phyloP scores from a whole-genome alignment of 169 alveolate species.

The Babesia ovata region DNA sequence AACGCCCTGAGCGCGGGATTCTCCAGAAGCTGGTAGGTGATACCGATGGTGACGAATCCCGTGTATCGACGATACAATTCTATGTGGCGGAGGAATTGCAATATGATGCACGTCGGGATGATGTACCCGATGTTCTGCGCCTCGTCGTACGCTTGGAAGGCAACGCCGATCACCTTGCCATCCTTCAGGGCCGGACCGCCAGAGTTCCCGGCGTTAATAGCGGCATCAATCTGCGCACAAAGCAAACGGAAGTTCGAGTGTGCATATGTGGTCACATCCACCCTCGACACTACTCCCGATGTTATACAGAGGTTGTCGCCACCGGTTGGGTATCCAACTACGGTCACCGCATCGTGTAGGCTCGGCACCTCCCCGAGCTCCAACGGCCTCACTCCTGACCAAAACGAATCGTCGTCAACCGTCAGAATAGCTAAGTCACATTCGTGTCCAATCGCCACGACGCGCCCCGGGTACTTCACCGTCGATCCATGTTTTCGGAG shows the following conservation, averaged over 20 bases:
- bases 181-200: constrained; percentile 87
- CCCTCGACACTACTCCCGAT: constrained; percentile 86
- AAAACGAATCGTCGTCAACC: constrained; percentile 79
- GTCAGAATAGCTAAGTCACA: constrained; percentile 82
- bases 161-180: constrained; percentile 84
- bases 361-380: constrained; percentile 81
- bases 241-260: constrained; percentile 74
- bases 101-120: constrained; percentile 77
- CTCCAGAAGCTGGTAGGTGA: constrained; percentile 77
- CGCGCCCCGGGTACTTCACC: constrained; percentile 69
- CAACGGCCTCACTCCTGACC: constrained; percentile 74
- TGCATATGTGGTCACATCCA: constrained; percentile 77
- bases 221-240: constrained; percentile 88
- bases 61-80: constrained; percentile 60
- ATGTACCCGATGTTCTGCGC: constrained; percentile 84
- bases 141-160: constrained; percentile 83
- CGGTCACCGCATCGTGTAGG: constrained; percentile 81
- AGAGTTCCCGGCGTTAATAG: constrained; percentile 87
- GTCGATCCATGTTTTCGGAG: constrained; percentile 82
- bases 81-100: constrained; percentile 74
- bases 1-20: constrained; percentile 69
- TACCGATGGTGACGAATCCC: constrained; percentile 81
- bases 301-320: constrained; percentile 88
- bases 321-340: constrained; percentile 88
- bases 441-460: constrained; percentile 81